A percentile compares a stretch with the other conserved stretches of the same genome.
phyloP scores from a whole-genome alignment of 2,329 filamentous ascomycete genomes.

The Colletotrichum spaethianum region DNA sequence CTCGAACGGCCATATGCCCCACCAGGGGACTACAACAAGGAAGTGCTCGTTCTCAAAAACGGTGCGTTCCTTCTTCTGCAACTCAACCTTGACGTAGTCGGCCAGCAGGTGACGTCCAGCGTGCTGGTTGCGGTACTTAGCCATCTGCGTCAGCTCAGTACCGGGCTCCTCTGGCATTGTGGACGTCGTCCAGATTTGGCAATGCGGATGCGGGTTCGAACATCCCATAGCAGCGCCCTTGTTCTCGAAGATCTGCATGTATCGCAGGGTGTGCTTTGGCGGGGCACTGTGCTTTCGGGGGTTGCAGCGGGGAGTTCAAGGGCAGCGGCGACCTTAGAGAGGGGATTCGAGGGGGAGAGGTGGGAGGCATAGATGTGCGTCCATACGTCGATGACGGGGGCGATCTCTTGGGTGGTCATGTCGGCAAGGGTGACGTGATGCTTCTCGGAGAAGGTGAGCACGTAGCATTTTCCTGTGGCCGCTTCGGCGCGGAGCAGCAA shows the following conservation, averaged over 20 bases:
- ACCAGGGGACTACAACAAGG: constrained; percentile 94
- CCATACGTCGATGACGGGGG: constrained; percentile 91
- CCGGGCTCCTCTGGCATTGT: constrained; percentile 90
- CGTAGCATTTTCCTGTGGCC: constrained; percentile 96
- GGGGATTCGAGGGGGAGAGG: constrained; percentile 79
- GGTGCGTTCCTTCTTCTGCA: constrained; percentile 84
- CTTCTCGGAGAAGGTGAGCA: constrained; percentile 91
- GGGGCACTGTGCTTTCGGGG: constrained; percentile 56
- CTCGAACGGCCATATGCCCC: constrained; percentile 98
- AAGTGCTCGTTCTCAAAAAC: constrained; percentile 91
- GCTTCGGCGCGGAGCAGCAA: constrained; percentile 85
- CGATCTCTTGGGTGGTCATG: constrained; percentile 81
- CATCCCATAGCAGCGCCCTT: constrained; percentile 98
- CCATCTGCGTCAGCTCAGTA: constrained; percentile 83
- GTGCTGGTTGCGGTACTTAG: constrained; percentile 82
- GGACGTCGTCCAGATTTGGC: constrained; percentile 96
- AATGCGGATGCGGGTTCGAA: constrained; percentile 97
- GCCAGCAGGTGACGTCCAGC: constrained; percentile 82
- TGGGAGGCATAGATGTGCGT: constrained; percentile 90
- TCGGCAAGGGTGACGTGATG: constrained; percentile 96
- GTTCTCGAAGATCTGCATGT: constrained; percentile 99
- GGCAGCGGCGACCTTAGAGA: constrained; percentile 60
- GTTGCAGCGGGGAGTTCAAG: constrained; percentile 57
- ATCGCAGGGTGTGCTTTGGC: constrained; percentile 85
- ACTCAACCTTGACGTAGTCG: constrained; percentile 89